These are phyloP conservation scores for Trichosporon coremiiforme DNA, from an alignment of 1,284 basidiomycete species.

Conservation along the genomic window DNA sequence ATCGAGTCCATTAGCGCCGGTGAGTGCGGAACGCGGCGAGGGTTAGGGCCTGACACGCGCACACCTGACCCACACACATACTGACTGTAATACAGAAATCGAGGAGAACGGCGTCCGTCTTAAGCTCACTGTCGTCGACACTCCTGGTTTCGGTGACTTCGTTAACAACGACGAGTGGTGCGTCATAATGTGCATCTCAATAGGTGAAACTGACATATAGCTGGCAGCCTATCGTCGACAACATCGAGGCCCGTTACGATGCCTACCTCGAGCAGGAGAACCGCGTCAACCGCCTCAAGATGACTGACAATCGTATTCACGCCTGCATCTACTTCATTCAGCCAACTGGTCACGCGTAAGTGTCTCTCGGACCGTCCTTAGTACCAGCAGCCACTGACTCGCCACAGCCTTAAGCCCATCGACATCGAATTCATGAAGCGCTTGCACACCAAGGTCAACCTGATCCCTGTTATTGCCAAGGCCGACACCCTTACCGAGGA, in stretches of 20 bases:
- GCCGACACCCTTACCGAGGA: constrained; percentile 95
- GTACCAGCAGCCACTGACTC: not conserved
- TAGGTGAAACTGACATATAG: constrained; percentile 55
- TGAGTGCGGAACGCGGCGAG: constrained; percentile 56
- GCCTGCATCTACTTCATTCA: constrained; percentile 95
- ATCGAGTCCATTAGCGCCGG: constrained; percentile 96
- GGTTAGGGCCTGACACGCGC: not conserved
- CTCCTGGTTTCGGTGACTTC: constrained; percentile 94
- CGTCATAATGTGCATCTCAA: constrained; percentile 30
- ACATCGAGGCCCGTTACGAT: constrained; percentile 94
- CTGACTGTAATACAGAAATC: constrained; percentile 69
- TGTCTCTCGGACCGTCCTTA: constrained; percentile 27
- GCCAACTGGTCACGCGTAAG: constrained; percentile 93
- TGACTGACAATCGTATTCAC: constrained; percentile 59
- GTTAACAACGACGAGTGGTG: constrained; percentile 97
- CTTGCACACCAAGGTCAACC: constrained; percentile 92
- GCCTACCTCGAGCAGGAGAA: constrained; percentile 97
- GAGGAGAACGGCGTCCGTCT: constrained; percentile 95
- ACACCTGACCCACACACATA: constrained; percentile 32
- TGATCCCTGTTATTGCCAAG: constrained; percentile 96
- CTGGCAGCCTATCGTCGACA: constrained; percentile 96
- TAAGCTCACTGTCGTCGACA: constrained; percentile 95
- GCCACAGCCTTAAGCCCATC: constrained; percentile 80
- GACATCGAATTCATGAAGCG: constrained; percentile 97
- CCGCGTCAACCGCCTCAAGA: constrained; percentile 72